Conservation (phyloP, 2,329 filamentous ascomycete genomes). For the Phialocephala subalpina region DNA sequence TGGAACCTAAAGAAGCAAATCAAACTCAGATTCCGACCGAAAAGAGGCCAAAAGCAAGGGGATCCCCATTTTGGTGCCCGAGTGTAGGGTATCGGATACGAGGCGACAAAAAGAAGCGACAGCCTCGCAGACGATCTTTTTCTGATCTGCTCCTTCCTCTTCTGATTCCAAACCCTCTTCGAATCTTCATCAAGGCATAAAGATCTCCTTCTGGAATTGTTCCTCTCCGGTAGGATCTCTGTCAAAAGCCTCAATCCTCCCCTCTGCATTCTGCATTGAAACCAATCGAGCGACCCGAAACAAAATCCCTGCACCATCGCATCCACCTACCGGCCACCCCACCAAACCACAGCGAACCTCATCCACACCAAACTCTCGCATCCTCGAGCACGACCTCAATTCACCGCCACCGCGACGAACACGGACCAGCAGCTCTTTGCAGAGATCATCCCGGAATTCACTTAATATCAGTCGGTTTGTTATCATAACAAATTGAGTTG, state of each 20-base stretch:
- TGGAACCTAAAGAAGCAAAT: conserved; percentile 5
- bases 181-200: conserved; percentile 6
- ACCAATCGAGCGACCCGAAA: conserved; percentile 9
- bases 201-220: neutral
- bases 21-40: neutral
- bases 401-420: neutral
- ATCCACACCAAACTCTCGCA: neutral
- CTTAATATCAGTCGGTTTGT: neutral
- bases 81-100: neutral
- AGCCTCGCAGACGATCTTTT: neutral
- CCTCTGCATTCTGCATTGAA: neutral
- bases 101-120: neutral
- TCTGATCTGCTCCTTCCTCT: neutral
- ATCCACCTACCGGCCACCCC: neutral
- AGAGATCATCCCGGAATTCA: conserved; percentile 5
- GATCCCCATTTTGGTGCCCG: neutral
- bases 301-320: neutral
- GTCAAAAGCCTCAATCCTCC: too few relatives aligned
- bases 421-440: conserved; percentile 8
- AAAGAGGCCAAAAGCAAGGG: neutral
- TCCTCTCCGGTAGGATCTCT: neutral
- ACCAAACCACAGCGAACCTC: neutral
- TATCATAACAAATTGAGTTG: conserved; percentile 3
- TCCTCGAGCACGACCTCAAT: neutral
- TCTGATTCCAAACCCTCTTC: neutral